Evolutionary conservation across 208 protist species (phyloP).

Genomic region (Naegleria gruberi): DNA sequence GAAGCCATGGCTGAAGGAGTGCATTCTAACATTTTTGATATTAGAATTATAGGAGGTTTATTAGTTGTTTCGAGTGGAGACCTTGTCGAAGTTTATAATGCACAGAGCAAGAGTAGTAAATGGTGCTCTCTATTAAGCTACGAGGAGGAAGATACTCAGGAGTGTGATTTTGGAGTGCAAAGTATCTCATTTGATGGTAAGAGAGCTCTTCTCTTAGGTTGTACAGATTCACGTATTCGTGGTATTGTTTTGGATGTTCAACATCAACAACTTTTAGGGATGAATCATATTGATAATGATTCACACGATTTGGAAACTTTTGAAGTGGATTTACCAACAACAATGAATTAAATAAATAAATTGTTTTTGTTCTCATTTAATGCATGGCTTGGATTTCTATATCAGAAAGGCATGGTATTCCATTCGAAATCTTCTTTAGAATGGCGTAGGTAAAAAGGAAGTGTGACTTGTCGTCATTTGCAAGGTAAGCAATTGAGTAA

Average conservation of each 20-base stretch:
- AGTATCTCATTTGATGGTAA: neutral
- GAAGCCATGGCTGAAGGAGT: neutral
- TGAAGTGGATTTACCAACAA: neutral
- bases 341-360: too few relatives aligned
- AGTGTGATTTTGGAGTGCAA: neutral
- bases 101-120: neutral
- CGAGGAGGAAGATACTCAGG: neutral
- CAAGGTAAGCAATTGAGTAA: too few relatives aligned
- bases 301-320: neutral
- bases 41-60: neutral
- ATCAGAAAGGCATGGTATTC: too few relatives aligned
- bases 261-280: neutral
- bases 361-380: too few relatives aligned
- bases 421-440: too few relatives aligned
- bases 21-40: neutral
- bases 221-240: neutral
- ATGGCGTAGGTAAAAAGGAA: too few relatives aligned
- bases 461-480: too few relatives aligned
- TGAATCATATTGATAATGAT: neutral
- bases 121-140: neutral
- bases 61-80: neutral
- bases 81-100: neutral
- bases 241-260: neutral
- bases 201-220: neutral
- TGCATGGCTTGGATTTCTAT: too few relatives aligned